Evolutionary conservation across 1,284 basidiomycete genomes (phyloP).

Genomic region (Ustilago esculenta): DNA sequence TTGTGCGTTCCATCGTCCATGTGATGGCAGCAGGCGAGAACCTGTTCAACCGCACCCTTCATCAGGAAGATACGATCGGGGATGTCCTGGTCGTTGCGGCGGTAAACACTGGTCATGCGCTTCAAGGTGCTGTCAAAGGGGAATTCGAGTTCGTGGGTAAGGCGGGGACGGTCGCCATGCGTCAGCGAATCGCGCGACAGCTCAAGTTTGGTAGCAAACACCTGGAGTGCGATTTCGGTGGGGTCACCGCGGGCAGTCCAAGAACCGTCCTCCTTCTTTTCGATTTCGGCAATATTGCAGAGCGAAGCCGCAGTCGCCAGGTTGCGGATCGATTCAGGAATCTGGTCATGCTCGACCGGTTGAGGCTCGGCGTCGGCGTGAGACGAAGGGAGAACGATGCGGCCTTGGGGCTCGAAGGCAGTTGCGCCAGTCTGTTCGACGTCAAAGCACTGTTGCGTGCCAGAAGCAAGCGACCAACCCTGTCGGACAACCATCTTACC

Average conservation of each 20-base stretch:
- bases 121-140: slow-evolving; percentile 61
- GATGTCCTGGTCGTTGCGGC: slow-evolving; percentile 6
- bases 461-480: slow-evolving; percentile 38
- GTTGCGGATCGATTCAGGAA: slow-evolving; percentile 30
- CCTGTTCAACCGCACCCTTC: slow-evolving; percentile 62
- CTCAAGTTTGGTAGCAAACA: slow-evolving; percentile 52
- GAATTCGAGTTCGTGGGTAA: slow-evolving; percentile 50
- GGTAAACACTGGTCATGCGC: slow-evolving; percentile 58
- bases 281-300: slow-evolving; percentile 59
- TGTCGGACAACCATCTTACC: slow-evolving; percentile 63
- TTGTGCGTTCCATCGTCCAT: slow-evolving; percentile 45
- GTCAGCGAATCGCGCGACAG: slow-evolving; percentile 41
- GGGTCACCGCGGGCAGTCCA: slow-evolving; percentile 58
- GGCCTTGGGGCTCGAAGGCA: slow-evolving; percentile 53
- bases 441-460: slow-evolving; percentile 31
- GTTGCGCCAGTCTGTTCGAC: slow-evolving; percentile 53
- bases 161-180: slow-evolving; percentile 15
- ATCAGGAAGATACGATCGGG: slow-evolving; percentile 42
- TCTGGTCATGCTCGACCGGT: slow-evolving; percentile 13
- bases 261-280: slow-evolving; percentile 26
- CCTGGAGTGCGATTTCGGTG: slow-evolving; percentile 59
- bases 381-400: slow-evolving; percentile 22
- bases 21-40: slow-evolving; percentile 50
- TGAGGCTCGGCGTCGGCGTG: slow-evolving; percentile 11
- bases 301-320: slow-evolving; percentile 57